Base-by-base conservation (phyloP, 441 rosid genomes). In the Gossypium gossypioides region DNA sequence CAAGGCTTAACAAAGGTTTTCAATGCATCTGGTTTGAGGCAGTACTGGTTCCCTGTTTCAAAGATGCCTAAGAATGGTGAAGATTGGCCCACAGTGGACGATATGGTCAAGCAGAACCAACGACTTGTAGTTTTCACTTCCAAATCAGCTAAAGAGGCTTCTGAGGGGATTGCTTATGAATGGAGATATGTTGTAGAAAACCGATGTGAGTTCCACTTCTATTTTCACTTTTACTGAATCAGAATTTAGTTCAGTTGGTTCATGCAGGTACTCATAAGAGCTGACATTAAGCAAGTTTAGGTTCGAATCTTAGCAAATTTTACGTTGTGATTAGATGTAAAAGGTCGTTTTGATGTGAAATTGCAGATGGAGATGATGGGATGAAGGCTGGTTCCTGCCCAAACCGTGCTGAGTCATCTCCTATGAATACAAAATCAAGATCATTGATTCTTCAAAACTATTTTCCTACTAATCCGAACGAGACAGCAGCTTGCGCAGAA, bases 71-170 rank as follows among this genome's bases (percentile, higher is more conserved):
- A 85, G 69, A 80, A 71, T 57, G 97, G 99, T 19, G 82, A 54
- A 25, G 97, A 92, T 74, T 94, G 99, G 99, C 97, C 97, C n/a
- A 88, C 81, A 0, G 91, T 94, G 6, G 92, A 90, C 80, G 91
- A 89, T 54, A 94, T 94, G 99, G 97, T 80, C 52, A 72, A 87
- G 81, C 79, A 88, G 75, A 92, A 89, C 74, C 86, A 90, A 77
- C 86, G 97, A 6, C 84, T 92, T 58, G 87, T 94, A 44, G 97
- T 92, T 8, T 94, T 92, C 80, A 94, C 97, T 34, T 94, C 97
- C 13, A 86, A 84, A 68, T 76, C 85, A 0, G 73, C 68, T 8
- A 94, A 94, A 74, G 97, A 92, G 82, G 89, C 96, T 59, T 81
- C 96, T 0, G 99, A 92, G 78, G 97, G 96, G 25, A 84, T 94